Base-by-base conservation (phyloP, 1,139 yeast genomes). In the Suhomyces atakaporum region DNA sequence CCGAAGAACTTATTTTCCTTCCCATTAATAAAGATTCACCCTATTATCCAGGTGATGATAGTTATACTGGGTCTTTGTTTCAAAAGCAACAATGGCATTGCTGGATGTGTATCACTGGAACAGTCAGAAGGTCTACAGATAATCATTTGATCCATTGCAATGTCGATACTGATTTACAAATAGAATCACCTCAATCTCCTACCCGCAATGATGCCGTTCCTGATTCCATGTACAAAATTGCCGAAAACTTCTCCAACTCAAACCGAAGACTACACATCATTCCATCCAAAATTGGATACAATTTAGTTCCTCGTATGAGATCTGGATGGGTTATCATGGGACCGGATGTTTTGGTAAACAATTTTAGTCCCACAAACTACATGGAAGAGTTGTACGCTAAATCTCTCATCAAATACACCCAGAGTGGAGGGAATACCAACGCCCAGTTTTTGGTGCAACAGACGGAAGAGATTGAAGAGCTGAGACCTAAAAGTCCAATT, bases 71-170 rank as follows among this genome's bases (percentile, higher is more conserved):
- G 5, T 58, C 64, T 1, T 51, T 69, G 14, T 64, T 70, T 42
- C 60, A 61, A 32, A 60, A 66, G 35, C 73, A 74, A 33, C 94
- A 84, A 54, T 89, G 96, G 96, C 97, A 90, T 60, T 90, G 97
- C 52, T 85, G 96, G 84, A 87, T 90, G 96, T 92, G 97, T 48
- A 84, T 90, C 38, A 89, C 96, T 3, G 97, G 97, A 5, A 90
- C 97, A 0, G 90, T 90, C 9, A 71, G 96, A 53, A 74, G 97
- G 49, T 79, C 95, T 1, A 80, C 83, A 0, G 97, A 90, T 60
- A 76, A 75, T 18, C 89, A 87, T 56, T 69, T 90, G 45, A 89
- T 90, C 45, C 95, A 90, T 56, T 90, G 97, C 62, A 90, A 90
- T 54, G 79, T 89, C 25, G 95, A 90, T 54, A 89, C 97, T 0